A percentile compares a stretch with the other conserved stretches of the same genome.
Conservation (phyloP, 805 yeast genomes). For the Suhomyces pyralidae region DNA sequence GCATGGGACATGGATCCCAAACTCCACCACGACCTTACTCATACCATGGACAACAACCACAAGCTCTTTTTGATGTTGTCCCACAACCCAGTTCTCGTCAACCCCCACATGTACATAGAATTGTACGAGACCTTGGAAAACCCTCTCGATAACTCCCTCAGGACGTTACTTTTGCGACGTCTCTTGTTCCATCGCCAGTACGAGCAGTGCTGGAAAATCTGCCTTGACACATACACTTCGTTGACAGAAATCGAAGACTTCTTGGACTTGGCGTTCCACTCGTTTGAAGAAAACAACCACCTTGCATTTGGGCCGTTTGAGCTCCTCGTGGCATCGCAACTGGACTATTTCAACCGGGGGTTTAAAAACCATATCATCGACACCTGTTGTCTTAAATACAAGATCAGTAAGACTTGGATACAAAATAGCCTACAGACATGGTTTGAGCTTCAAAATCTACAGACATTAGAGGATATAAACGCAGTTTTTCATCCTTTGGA, state of each 20-base stretch:
- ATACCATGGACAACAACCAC: slow-evolving; percentile 27
- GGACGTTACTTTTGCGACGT: slow-evolving; percentile 22
- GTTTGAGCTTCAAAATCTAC: slow-evolving; percentile 4
- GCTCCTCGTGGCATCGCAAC: slow-evolving; percentile 21
- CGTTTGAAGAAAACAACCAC: slow-evolving; percentile 17
- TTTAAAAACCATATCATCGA: slow-evolving; percentile 13
- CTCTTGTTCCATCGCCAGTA: slow-evolving; percentile 32
- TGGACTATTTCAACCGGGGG: slow-evolving; percentile 1
- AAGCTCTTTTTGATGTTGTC: slow-evolving; percentile 27
- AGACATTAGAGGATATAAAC: slow-evolving; percentile 2
- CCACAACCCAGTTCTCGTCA: slow-evolving; percentile 30
- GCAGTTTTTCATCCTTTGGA: not conserved
- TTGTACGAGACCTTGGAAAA: slow-evolving; percentile 15
- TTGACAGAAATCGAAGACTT: slow-evolving; percentile 38
- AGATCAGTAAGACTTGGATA: slow-evolving; percentile 5
- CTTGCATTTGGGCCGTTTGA: slow-evolving; percentile 24
- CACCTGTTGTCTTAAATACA: slow-evolving; percentile 10
- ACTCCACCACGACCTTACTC: slow-evolving; percentile 17
- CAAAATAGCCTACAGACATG: slow-evolving; percentile 2
- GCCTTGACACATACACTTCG: slow-evolving; percentile 23
- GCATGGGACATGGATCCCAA: slow-evolving; percentile 10
- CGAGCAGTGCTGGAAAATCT: slow-evolving; percentile 28
- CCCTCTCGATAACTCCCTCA: slow-evolving; percentile 17
- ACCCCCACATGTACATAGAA: slow-evolving; percentile 24
- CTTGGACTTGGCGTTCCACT: slow-evolving; percentile 23